Conservation (phyloP, 2,329 filamentous ascomycete species). For the Aureobasidium sp. region DNA sequence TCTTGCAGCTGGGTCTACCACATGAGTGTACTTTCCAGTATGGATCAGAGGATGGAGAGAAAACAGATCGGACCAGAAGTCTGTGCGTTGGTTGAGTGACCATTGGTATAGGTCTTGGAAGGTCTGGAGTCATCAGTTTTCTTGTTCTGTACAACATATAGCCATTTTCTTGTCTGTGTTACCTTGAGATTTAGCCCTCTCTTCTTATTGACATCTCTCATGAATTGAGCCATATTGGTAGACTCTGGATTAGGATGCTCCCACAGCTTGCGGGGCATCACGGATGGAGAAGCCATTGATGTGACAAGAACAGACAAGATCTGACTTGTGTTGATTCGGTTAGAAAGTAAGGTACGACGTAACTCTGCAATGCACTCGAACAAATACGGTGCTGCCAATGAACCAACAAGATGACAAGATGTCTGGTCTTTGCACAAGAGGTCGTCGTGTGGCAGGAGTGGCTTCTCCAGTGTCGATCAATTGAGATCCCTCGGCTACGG, state of each 20-base stretch:
- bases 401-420: not conserved
- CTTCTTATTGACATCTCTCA: conserved; percentile 54
- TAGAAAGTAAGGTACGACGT: not conserved
- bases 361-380: not conserved
- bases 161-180: conserved; percentile 11
- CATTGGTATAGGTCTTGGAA: conserved; percentile 64
- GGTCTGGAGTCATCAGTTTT: conserved; percentile 34
- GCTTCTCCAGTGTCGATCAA: not conserved
- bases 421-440: not conserved
- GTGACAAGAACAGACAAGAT: too few relatives aligned
- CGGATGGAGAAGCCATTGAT: conserved; percentile 1
- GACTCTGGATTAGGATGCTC: conserved; percentile 28
- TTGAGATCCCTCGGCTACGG: conserved; percentile 7
- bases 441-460: not conserved
- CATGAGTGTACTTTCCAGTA: conserved; percentile 40
- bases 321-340: too few relatives aligned
- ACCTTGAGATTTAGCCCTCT: conserved; percentile 51
- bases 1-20: conserved; percentile 60
- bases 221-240: conserved; percentile 60
- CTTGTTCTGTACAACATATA: too few relatives aligned
- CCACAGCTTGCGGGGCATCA: conserved; percentile 38
- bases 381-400: not conserved
- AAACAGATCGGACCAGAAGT: conserved; percentile 61
- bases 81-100: conserved; percentile 52
- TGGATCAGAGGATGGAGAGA: conserved; percentile 53